Base-by-base conservation (phyloP, 176 grass and related monocot species). In the Thinopyrum elongatum region DNA sequence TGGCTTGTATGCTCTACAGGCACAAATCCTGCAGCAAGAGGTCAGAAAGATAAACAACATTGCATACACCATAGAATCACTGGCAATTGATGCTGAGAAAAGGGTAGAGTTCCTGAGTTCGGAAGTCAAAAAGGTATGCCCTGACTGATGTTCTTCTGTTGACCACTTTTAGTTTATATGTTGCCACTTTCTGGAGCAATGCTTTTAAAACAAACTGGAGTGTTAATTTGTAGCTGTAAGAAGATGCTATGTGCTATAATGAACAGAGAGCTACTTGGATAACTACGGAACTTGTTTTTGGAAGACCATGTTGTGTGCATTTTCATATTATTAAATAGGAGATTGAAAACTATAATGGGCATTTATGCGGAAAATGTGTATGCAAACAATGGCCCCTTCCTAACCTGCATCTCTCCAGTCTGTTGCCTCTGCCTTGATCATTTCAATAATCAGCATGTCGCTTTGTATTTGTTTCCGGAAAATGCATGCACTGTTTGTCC, bases 91-190 rank as follows among this genome's bases (percentile, higher is more conserved):
- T 78, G 80, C 86, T 67, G 92, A 89, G 70, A 80, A 74, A 94
- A 94, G 81, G 65, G 84, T 94, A 42, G 86, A 94, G 80, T 75
- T 82, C 74, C 75, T 97, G 66, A 84, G 77, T 85, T 92, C 67
- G 44, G 88, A 97, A 87, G 71, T 94, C 19, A 78, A 89, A 77
- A 94, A 91, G 88, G 95, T 97, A 81, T 68, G 30, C 26, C 76
- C 30, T 47, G 38, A 74, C 46, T 17, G 29, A 88, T 35, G 12
- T 80, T 10, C 23, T 85, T 84, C 15, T 70, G 12, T 26, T 65
- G 46, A 77, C 23, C 23, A 71, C 17, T 83, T 65, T 28, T 79
- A 19, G 19, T 61, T 84, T 78, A 27, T 64, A 69, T 70, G 70
- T 81, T 42, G 79, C 49, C 61, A 58, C 25, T 74, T 66, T 25